These are phyloP conservation scores for Oenanthe javanica DNA, from an alignment of 140 eudicot genomes.

Conservation along the genomic window DNA sequence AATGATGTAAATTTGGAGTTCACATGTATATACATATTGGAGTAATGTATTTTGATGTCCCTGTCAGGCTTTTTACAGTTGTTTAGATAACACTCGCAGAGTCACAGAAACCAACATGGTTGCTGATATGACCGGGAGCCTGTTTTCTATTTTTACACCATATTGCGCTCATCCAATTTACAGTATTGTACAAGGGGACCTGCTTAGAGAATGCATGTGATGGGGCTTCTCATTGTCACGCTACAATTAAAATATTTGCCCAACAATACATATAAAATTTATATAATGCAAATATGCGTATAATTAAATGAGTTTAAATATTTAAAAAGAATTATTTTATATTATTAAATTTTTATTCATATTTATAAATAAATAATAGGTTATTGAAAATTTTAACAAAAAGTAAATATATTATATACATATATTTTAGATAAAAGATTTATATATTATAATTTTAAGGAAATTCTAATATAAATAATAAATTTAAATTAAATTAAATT, in stretches of 20 bases:
- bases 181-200: background rate
- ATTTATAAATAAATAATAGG: too few species aligned
- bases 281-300: too few species aligned
- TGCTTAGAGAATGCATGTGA: background rate
- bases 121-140: background rate
- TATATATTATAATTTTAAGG: too few species aligned
- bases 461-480: too few species aligned
- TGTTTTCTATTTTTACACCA: background rate
- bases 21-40: background rate
- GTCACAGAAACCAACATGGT: background rate
- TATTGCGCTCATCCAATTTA: background rate
- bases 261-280: too few species aligned
- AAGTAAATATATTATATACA: too few species aligned
- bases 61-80: background rate
- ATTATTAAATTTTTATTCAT: too few species aligned
- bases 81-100: background rate
- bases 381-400: too few species aligned
- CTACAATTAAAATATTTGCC: background rate
- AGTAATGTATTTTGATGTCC: background rate
- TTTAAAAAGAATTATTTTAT: too few species aligned
- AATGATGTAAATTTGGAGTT: background rate
- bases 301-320: too few species aligned
- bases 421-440: too few species aligned
- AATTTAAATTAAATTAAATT: too few species aligned
- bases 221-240: background rate